Percentiles rank a stretch among this genome's conserved stretches.
phyloP scores from a whole-genome alignment of 1,284 basidiomycete genomes.

The Erythrobasidium hasegawianum region DNA sequence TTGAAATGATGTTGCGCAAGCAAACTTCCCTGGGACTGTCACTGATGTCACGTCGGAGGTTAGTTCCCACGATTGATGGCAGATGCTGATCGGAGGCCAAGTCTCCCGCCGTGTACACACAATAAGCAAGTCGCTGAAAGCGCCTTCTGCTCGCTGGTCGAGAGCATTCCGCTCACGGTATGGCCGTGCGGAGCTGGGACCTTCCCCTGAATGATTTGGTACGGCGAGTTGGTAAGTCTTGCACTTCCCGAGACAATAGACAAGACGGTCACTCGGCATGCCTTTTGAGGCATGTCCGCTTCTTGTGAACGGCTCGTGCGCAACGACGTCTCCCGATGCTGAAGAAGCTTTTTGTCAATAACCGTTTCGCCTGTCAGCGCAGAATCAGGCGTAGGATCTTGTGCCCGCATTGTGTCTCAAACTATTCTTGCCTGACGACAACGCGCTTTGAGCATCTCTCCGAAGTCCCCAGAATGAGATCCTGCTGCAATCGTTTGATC shows the following conservation, averaged over 20 bases:
- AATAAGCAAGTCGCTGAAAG: no score
- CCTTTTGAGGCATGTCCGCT: constrained; percentile 1
- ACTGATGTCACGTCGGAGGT: neutral
- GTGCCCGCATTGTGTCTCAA: neutral
- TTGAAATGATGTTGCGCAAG: neutral
- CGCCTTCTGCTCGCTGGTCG: no score
- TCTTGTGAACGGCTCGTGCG: constrained; percentile 1
- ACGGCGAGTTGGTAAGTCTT: constrained; percentile 1
- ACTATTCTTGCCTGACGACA: neutral
- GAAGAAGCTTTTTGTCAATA: constrained; percentile 1
- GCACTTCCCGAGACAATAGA: neutral
- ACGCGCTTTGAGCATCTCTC: neutral
- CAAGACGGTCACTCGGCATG: constrained; percentile 1
- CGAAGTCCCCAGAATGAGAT: neutral
- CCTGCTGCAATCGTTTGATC: neutral
- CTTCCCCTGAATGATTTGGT: neutral
- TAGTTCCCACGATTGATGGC: constrained; percentile 1
- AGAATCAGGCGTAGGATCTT: neutral
- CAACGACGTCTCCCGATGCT: neutral
- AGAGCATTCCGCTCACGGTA: no score
- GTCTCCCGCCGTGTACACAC: no score
- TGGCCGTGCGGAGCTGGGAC: neutral
- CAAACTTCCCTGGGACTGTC: neutral
- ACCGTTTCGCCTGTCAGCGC: neutral
- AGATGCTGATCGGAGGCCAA: constrained; percentile 1